Percentiles rank a stretch among this genome's conserved stretches.
phyloP scores from a whole-genome alignment of 2,329 filamentous ascomycete genomes.

The Shiraia sp. region DNA sequence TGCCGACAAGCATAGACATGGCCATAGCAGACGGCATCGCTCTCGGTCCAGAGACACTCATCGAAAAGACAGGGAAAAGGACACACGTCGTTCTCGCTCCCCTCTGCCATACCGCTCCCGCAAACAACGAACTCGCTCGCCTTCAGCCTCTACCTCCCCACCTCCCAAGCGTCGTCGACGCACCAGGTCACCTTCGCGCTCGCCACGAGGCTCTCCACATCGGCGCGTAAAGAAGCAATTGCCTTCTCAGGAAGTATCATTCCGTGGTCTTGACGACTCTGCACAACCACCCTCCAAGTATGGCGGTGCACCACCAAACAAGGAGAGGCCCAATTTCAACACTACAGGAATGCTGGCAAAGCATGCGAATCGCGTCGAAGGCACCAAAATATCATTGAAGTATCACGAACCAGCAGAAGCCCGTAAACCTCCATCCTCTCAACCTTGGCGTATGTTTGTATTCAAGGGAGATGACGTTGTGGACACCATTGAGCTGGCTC shows the following conservation, averaged over 20 bases:
- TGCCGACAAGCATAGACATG: conserved; percentile 15
- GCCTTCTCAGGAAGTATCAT: conserved; percentile 53
- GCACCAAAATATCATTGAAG: conserved; percentile 80
- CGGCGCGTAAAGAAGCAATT: conserved; percentile 48
- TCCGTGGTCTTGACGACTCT: conserved; percentile 42
- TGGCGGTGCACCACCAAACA: conserved; percentile 54
- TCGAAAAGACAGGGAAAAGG: conserved; percentile 15
- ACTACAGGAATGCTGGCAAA: conserved; percentile 82
- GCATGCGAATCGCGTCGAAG: conserved; percentile 81
- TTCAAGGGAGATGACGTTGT: conserved; percentile 84
- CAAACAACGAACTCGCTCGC: conserved; percentile 30
- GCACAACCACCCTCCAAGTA: conserved; percentile 34
- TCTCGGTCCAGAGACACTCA: conserved; percentile 22
- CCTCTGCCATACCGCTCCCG: conserved; percentile 27
- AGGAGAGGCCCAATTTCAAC: conserved; percentile 87
- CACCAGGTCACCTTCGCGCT: conserved; percentile 30
- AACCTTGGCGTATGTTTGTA: conserved; percentile 87
- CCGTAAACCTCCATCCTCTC: conserved; percentile 77
- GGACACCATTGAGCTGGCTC: conserved; percentile 76
- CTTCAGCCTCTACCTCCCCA: conserved; percentile 29
- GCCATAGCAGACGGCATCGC: conserved; percentile 15
- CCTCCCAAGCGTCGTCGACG: conserved; percentile 41
- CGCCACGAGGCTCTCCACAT: conserved; percentile 50
- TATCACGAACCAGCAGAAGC: conserved; percentile 96
- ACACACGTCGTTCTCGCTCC: conserved; percentile 27